Base-by-base conservation (phyloP, 1,284 basidiomycete species). In the Gastroboletus turbinatus region DNA sequence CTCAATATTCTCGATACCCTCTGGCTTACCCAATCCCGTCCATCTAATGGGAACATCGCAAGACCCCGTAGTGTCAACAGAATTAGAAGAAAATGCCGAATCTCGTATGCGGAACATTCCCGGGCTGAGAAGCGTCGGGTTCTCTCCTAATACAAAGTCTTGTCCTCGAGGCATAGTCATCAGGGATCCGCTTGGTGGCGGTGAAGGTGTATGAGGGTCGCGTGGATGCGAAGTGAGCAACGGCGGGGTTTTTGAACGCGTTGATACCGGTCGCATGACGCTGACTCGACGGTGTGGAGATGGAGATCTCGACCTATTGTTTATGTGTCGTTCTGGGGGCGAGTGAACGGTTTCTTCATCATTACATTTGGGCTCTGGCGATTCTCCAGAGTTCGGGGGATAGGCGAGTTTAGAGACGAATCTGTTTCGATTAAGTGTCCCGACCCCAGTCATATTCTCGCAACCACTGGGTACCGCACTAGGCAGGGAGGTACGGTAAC, bases 371-470 rank as follows among this genome's bases (percentile, higher is more conserved):
- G 45, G 47, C 39, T 53, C 59, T 38, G 46, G 32, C 13, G 32
- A 23, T 17, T 58, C 62, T 36, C 58, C 58, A 49, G 55, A 44
- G 27, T 52, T 55, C 9, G 49, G 36, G 33, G 62, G 42, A 53
- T 60, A 49, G 32, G 21, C 32, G 17, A 46, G 33, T 59, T 63
- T 73, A 32, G 71, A 59, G 29, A 58, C 30, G 44, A 71, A 65
- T 59, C 56, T 68, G 46, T 56, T 60, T 25, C 72, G 69, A 56
- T 58, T 61, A 32, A 68, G 69, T 16, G 83, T 76, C 35, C 87
- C 87, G 33, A 89, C 62, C 17, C 87, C 88, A 5, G 83, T 84
- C 80, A 85, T 81, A 58, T 84, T 81, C 56, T 83, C 76, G 46
- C 75, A 74, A 46, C 69, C 74, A 55, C 74, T 79, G 9, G 82